These are phyloP conservation scores for Pluteus cervinus DNA, from an alignment of 768 basidiomycete species.

Conservation along the genomic window DNA sequence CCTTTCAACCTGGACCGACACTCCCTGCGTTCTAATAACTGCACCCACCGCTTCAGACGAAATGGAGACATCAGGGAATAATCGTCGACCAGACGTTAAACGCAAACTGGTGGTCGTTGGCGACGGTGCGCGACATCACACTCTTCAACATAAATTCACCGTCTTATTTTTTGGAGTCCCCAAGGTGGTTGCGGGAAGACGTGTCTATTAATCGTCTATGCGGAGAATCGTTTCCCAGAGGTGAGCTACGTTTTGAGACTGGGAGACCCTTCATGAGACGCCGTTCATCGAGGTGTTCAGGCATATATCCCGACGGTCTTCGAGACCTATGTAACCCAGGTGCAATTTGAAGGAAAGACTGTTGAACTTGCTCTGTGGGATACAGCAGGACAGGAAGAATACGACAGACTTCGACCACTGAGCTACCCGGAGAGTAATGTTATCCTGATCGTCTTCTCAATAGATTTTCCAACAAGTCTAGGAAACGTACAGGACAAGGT, in stretches of 20 bases:
- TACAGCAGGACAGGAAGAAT: conserved; percentile 96
- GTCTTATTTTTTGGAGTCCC: conserved; percentile 8
- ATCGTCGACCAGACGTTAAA: conserved; percentile 72
- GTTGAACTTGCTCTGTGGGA: conserved; percentile 98
- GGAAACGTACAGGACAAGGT: conserved; percentile 91
- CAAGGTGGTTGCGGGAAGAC: conserved; percentile 88
- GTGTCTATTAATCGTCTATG: conserved; percentile 93
- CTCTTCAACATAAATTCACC: neutral
- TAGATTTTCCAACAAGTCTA: conserved; percentile 89
- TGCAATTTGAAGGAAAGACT: conserved; percentile 79
- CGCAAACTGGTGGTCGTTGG: conserved; percentile 86
- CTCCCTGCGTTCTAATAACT: conserved; percentile 4
- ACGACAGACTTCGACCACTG: conserved; percentile 80
- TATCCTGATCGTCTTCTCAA: conserved; percentile 90
- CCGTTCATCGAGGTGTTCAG: conserved; percentile 33
- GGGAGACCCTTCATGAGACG: no score
- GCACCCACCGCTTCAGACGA: conserved; percentile 8
- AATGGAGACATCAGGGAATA: conserved; percentile 19
- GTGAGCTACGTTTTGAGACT: conserved; percentile 33
- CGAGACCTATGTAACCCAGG: conserved; percentile 89
- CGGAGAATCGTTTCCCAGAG: conserved; percentile 94
- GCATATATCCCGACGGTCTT: conserved; percentile 92
- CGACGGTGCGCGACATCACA: conserved; percentile 57
- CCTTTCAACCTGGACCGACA: neutral
- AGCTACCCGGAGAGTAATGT: conserved; percentile 88